phyloP scores from a whole-genome alignment of 2,329 filamentous ascomycete species.

The Lecanicillium sp. region DNA sequence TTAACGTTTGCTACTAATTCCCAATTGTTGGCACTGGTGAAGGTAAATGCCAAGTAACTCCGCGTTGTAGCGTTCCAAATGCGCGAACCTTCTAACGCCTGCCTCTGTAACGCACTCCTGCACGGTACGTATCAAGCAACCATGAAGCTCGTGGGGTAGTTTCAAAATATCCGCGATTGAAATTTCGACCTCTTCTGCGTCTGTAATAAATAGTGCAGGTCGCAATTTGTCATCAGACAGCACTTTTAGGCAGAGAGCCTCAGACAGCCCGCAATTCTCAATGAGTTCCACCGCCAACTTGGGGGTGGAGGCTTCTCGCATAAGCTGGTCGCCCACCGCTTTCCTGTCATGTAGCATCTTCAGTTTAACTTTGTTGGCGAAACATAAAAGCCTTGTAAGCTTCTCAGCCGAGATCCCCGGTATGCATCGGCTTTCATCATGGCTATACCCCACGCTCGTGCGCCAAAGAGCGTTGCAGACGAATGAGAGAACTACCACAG shows the following conservation, averaged over 20 bases:
- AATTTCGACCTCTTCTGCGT: conserved; percentile 3
- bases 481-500: conserved; percentile 38
- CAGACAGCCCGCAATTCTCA: conserved; percentile 5
- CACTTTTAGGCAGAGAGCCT: conserved; percentile 5
- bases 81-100: conserved; percentile 5
- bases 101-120: conserved; percentile 3
- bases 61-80: conserved; percentile 5
- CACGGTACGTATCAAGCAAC: conserved; percentile 2
- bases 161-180: conserved; percentile 4
- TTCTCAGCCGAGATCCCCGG: conserved; percentile 5
- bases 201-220: not conserved
- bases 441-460: conserved; percentile 34
- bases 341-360: too few species aligned
- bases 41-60: conserved; percentile 8
- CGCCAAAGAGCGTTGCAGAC: conserved; percentile 43
- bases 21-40: conserved; percentile 3
- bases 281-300: conserved; percentile 4
- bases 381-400: conserved; percentile 1
- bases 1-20: too few species aligned
- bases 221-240: conserved; percentile 1
- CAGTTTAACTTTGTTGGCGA: not conserved
- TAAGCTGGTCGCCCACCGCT: not conserved
- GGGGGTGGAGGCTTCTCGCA: conserved; percentile 2
- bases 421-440: conserved; percentile 12
- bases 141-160: conserved; percentile 1